A percentile compares a stretch with the other conserved stretches of the same genome.
Evolutionary conservation across 139 green algal species (phyloP).

Genomic region (Cymbomonas tetramitiformis): DNA sequence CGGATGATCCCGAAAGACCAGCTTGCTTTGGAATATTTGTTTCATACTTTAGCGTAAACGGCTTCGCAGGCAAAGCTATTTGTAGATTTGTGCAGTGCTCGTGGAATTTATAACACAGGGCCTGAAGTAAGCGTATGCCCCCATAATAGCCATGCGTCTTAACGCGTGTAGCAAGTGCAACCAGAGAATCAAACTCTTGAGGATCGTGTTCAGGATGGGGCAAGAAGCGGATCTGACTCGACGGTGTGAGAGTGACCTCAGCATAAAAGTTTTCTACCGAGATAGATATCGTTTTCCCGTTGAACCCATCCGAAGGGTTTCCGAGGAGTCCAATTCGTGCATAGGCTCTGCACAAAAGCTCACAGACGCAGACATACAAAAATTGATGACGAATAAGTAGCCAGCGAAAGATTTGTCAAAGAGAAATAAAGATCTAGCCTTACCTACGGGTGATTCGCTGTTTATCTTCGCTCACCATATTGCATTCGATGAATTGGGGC

Average conservation of each 20-base stretch:
- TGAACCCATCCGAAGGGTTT: constrained; percentile 66
- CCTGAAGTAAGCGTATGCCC: constrained; percentile 63
- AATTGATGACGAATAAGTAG: no score
- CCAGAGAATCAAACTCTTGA: constrained; percentile 30
- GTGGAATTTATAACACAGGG: constrained; percentile 45
- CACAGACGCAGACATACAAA: no score
- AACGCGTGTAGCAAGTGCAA: constrained; percentile 24
- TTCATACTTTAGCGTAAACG: constrained; percentile 62
- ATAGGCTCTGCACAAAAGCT: constrained; percentile 25
- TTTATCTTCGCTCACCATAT: no score
- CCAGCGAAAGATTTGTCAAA: no score
- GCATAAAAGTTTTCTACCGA: constrained; percentile 58
- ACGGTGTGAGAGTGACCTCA: constrained; percentile 38
- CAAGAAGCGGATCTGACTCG: not conserved
- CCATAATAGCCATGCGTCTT: constrained; percentile 53
- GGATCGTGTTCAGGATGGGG: constrained; percentile 34
- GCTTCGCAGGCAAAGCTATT: constrained; percentile 29
- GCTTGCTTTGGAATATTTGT: constrained; percentile 71
- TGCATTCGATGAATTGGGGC: no score
- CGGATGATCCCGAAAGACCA: constrained; percentile 69
- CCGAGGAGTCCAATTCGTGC: constrained; percentile 61
- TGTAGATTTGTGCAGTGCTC: constrained; percentile 36
- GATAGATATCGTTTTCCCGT: constrained; percentile 49
- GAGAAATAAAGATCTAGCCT: no score
- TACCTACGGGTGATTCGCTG: no score